phyloP scores from a whole-genome alignment of 1,284 basidiomycete species.

The Marasmius oreades region DNA sequence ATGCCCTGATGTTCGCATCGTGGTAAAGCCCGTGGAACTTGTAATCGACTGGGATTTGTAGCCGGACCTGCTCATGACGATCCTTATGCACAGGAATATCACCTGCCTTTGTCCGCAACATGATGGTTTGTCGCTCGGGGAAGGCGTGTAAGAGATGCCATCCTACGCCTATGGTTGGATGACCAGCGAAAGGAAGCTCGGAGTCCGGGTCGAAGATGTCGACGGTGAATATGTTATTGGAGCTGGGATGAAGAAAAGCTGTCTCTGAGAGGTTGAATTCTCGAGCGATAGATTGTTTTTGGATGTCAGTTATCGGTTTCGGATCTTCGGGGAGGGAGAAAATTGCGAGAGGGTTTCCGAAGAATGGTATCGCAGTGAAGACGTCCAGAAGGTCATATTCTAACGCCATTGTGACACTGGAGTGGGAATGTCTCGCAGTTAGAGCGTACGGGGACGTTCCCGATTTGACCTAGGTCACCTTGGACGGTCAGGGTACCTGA shows the following conservation, averaged over 20 bases:
- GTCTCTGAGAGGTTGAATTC: conserved; percentile 49
- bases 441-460: too few species aligned
- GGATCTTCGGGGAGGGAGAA: conserved; percentile 30
- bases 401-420: neutral
- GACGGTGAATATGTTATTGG: conserved; percentile 23
- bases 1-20: neutral
- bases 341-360: conserved; percentile 42
- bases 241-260: conserved; percentile 34
- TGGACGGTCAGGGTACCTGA: neutral
- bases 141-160: conserved; percentile 32
- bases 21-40: conserved; percentile 19
- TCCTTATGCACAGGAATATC: conserved; percentile 31
- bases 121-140: conserved; percentile 19
- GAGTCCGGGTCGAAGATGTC: conserved; percentile 38
- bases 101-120: conserved; percentile 37
- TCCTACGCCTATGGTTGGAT: conserved; percentile 40
- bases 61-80: conserved; percentile 23
- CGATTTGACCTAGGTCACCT: too few species aligned
- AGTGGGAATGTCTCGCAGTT: neutral
- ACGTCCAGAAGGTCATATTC: conserved; percentile 34
- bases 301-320: conserved; percentile 26
- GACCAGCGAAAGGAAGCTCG: conserved; percentile 43
- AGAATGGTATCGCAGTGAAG: conserved; percentile 36
- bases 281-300: conserved; percentile 39
- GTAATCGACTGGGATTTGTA: conserved; percentile 38